A percentile compares a stretch with the other conserved stretches of the same genome.
These are phyloP conservation scores for Cladosporium sp. DNA, from an alignment of 2,329 filamentous ascomycete genomes.

Conservation along the genomic window DNA sequence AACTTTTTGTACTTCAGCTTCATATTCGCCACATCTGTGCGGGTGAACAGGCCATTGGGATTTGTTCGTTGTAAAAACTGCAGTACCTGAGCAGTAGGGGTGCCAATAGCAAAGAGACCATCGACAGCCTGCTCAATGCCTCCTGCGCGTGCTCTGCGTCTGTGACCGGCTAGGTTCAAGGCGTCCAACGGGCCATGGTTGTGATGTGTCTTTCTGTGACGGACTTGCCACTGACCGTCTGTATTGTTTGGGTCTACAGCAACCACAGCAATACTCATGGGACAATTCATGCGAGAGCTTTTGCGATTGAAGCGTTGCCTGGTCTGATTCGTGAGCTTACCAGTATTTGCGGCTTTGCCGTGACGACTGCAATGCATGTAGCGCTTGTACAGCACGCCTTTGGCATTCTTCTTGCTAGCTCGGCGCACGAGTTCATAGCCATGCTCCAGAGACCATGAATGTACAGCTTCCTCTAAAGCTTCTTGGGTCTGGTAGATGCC, in stretches of 20 bases:
- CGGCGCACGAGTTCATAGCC: slow-evolving; percentile 39
- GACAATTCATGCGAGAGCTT: slow-evolving; percentile 36
- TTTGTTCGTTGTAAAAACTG: slow-evolving; percentile 37
- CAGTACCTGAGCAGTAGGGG: slow-evolving; percentile 35
- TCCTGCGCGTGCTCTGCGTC: slow-evolving; percentile 34
- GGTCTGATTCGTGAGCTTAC: slow-evolving; percentile 31
- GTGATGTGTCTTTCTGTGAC: slow-evolving; percentile 38
- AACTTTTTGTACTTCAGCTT: slow-evolving; percentile 39
- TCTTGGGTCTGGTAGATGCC: slow-evolving; percentile 31
- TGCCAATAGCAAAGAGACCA: slow-evolving; percentile 38
- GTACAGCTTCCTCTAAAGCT: slow-evolving; percentile 36
- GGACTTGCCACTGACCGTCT: slow-evolving; percentile 37
- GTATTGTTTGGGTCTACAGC: slow-evolving; percentile 35
- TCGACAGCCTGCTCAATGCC: slow-evolving; percentile 38
- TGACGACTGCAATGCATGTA: slow-evolving; percentile 40
- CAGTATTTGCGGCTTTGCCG: slow-evolving; percentile 32
- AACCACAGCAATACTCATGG: slow-evolving; percentile 38
- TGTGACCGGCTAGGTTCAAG: slow-evolving; percentile 34
- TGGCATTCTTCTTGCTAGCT: slow-evolving; percentile 38
- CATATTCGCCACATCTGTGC: slow-evolving; percentile 41
- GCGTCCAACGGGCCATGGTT: slow-evolving; percentile 38
- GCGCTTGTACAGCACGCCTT: slow-evolving; percentile 38
- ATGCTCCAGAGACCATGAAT: slow-evolving; percentile 38
- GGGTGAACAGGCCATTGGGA: slow-evolving; percentile 38
- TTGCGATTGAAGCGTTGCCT: slow-evolving; percentile 34